Evolutionary conservation across 371 early-diverging fungal species (phyloP).

Genomic region (Apophysomyces elegans): DNA sequence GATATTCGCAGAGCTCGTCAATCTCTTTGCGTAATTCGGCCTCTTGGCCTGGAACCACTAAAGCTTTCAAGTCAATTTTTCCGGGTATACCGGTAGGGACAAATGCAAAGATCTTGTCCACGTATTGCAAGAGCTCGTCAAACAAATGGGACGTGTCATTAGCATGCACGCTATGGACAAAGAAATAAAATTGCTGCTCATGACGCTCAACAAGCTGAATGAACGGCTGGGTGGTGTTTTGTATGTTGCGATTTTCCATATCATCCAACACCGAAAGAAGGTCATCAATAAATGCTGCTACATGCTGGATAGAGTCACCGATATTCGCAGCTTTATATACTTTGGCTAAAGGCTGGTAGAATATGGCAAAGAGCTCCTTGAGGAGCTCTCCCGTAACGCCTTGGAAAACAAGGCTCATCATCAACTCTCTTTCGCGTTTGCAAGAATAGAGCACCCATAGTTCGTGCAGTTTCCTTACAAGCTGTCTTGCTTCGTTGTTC

Average conservation of each 20-base stretch:
- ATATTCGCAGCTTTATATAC: constrained; percentile 73
- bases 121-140: constrained; percentile 44
- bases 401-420: constrained; percentile 63
- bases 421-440: constrained; percentile 59
- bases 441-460: constrained; percentile 55
- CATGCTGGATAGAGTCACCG: constrained; percentile 61
- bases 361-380: constrained; percentile 65
- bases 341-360: constrained; percentile 68
- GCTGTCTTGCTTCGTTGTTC: constrained; percentile 27
- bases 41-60: constrained; percentile 19
- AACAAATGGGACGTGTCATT: constrained; percentile 50
- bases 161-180: constrained; percentile 65
- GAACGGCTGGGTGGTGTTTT: constrained; percentile 45
- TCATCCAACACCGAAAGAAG: constrained; percentile 58
- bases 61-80: constrained; percentile 26
- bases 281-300: constrained; percentile 62
- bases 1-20: constrained; percentile 36
- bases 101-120: constrained; percentile 37
- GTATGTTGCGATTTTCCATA: constrained; percentile 37
- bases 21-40: constrained; percentile 39
- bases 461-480: constrained; percentile 48
- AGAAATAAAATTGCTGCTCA: constrained; percentile 59
- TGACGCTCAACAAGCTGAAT: constrained; percentile 59
- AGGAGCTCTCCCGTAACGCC: constrained; percentile 68
- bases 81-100: constrained; percentile 34